Conservation (phyloP, 2,329 filamentous ascomycete genomes). For the Colletotrichum sansevieriae region DNA sequence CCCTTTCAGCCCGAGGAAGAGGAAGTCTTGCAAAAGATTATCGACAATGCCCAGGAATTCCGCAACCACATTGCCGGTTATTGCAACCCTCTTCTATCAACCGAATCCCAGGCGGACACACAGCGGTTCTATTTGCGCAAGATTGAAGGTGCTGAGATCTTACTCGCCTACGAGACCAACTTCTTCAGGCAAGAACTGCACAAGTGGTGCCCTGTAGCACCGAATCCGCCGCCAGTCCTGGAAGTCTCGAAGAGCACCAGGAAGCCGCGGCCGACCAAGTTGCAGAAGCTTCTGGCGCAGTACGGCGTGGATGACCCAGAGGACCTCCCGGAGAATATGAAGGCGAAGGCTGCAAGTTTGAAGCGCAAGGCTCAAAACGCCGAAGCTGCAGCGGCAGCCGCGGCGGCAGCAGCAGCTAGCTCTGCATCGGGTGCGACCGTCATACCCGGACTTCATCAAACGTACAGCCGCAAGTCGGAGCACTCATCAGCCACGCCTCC, state of each 20-base stretch:
- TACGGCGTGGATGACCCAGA: slow-evolving; percentile 92
- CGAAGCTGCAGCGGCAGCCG: slow-evolving; percentile 61
- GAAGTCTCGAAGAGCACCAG: slow-evolving; percentile 91
- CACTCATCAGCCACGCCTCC: slow-evolving; percentile 42
- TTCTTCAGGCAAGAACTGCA: slow-evolving; percentile 96
- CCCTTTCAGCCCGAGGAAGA: slow-evolving; percentile 98
- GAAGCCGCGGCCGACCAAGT: slow-evolving; percentile 95
- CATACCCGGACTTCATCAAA: slow-evolving; percentile 18
- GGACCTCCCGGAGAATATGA: slow-evolving; percentile 85
- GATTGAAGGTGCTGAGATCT: slow-evolving; percentile 95
- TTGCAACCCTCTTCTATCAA: slow-evolving; percentile 85
- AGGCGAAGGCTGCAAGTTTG: slow-evolving; percentile 80
- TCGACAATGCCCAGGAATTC: slow-evolving; percentile 87
- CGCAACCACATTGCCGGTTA: slow-evolving; percentile 84
- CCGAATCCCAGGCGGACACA: slow-evolving; percentile 86
- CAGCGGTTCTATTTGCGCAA: slow-evolving; percentile 97
- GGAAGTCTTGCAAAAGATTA: slow-evolving; percentile 85
- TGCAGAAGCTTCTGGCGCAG: slow-evolving; percentile 93
- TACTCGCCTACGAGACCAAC: slow-evolving; percentile 94
- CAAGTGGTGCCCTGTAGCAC: slow-evolving; percentile 92
- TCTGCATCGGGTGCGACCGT: slow-evolving; percentile 36
- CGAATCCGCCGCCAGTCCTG: slow-evolving; percentile 85
- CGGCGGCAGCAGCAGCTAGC: slow-evolving; percentile 43
- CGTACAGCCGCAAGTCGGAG: slow-evolving; percentile 36
- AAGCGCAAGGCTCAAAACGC: slow-evolving; percentile 78